These are phyloP conservation scores for Trichosanthes truncata DNA, from an alignment of 306 rosid species.

Conservation along the genomic window DNA sequence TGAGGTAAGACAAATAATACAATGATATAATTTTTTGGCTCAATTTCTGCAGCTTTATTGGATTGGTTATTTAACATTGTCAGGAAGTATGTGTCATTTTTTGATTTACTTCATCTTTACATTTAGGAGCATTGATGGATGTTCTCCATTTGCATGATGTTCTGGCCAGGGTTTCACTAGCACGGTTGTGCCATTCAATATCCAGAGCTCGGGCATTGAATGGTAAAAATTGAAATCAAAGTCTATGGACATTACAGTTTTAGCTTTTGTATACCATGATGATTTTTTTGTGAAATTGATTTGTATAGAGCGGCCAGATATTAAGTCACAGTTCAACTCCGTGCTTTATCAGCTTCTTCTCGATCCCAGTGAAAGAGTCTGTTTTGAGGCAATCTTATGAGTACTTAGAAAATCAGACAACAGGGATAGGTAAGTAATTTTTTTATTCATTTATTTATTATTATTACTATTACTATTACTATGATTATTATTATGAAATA, in stretches of 20 bases:
- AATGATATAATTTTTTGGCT: neutral
- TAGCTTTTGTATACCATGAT: conserved; percentile 5
- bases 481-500: neutral
- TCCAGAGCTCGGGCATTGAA: conserved; percentile 87
- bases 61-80: neutral
- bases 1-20: neutral
- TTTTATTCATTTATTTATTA: neutral
- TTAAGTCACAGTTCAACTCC: conserved; percentile 80
- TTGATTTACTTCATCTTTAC: neutral
- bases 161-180: conserved; percentile 92
- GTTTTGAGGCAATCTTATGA: conserved; percentile 94
- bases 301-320: conserved; percentile 74
- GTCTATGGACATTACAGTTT: neutral
- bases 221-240: conserved; percentile 35
- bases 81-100: neutral
- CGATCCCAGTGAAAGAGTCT: conserved; percentile 98
- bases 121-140: conserved; percentile 86
- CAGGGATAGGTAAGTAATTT: conserved; percentile 50
- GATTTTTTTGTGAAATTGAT: conserved; percentile 22
- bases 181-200: conserved; percentile 69
- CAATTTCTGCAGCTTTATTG: neutral
- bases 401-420: conserved; percentile 72
- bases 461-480: no score
- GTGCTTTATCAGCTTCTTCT: conserved; percentile 93
- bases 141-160: conserved; percentile 97